Conservation (phyloP, 1,139 yeast species). For the Suhomyces taliae region DNA sequence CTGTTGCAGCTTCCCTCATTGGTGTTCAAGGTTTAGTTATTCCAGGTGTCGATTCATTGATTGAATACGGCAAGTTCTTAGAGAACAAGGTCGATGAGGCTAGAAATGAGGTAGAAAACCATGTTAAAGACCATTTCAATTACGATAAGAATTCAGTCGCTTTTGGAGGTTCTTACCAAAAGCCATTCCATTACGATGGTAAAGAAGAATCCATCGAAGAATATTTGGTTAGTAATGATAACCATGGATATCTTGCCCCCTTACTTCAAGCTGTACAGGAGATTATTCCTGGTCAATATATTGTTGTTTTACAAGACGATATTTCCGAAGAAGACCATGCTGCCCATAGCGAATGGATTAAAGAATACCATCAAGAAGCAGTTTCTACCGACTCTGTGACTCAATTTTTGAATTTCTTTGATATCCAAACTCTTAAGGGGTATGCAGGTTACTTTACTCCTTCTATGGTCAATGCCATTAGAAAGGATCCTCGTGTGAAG, state of each 20-base stretch:
- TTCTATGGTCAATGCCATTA: conserved; percentile 26
- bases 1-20: conserved; percentile 11
- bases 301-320: conserved; percentile 36
- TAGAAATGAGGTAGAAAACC: background rate
- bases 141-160: background rate
- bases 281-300: conserved; percentile 26
- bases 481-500: conserved; percentile 29
- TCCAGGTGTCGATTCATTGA: conserved; percentile 16
- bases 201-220: background rate
- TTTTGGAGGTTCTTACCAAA: background rate
- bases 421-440: conserved; percentile 31
- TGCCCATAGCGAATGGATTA: conserved; percentile 8
- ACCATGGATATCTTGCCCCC: conserved; percentile 5
- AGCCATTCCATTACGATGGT: background rate
- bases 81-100: conserved; percentile 2
- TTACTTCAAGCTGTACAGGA: conserved; percentile 7
- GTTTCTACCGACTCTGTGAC: background rate
- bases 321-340: conserved; percentile 19
- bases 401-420: conserved; percentile 20
- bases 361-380: conserved; percentile 1
- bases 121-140: background rate
- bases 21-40: conserved; percentile 17
- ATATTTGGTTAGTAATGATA: background rate
- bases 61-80: conserved; percentile 13
- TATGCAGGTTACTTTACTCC: conserved; percentile 36